phyloP scores from a whole-genome alignment of 2,329 filamentous ascomycete species.

The Exophiala aquamarina region DNA sequence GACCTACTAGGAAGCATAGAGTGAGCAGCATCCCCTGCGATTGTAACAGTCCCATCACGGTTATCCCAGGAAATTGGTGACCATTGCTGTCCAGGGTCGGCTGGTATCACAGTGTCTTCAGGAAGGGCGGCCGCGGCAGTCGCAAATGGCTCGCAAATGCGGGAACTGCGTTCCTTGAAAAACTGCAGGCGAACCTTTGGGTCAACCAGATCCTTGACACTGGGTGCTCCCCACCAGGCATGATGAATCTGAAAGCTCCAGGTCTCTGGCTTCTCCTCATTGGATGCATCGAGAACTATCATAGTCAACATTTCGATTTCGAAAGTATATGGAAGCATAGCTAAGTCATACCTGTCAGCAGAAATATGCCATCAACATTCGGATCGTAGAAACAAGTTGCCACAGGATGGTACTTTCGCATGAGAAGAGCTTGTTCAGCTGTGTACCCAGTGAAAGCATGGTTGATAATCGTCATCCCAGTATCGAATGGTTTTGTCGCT shows the following conservation, averaged over 20 bases:
- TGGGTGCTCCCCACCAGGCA: slow-evolving; percentile 9
- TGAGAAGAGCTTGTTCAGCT: slow-evolving; percentile 7
- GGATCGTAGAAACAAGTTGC: slow-evolving; percentile 6
- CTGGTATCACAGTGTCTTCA: slow-evolving; percentile 8
- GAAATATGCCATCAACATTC: slow-evolving; percentile 6
- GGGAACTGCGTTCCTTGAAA: slow-evolving; percentile 5
- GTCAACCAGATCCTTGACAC: slow-evolving; percentile 3
- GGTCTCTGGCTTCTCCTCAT: slow-evolving; percentile 33
- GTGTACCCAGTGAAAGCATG: slow-evolving; percentile 3
- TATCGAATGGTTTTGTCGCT: slow-evolving; percentile 5
- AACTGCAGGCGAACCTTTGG: slow-evolving; percentile 1
- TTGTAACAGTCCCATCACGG: slow-evolving; percentile 29
- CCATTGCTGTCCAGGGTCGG: slow-evolving; percentile 23
- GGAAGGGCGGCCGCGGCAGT: slow-evolving; percentile 2
- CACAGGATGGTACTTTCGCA: slow-evolving; percentile 3
- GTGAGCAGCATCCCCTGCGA: slow-evolving; percentile 43
- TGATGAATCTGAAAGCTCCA: slow-evolving; percentile 36
- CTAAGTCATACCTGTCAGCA: slow-evolving; percentile 5
- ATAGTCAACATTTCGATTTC: not conserved
- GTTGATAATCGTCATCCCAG: slow-evolving; percentile 12
- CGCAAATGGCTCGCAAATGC: slow-evolving; percentile 5
- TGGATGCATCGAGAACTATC: slow-evolving; percentile 34
- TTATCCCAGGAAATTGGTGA: slow-evolving; percentile 28
- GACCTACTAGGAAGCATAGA: slow-evolving; percentile 45
- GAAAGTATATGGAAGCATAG: not conserved